Base-by-base conservation (phyloP, 2,329 filamentous ascomycete species). In the Cadophora sp. region DNA sequence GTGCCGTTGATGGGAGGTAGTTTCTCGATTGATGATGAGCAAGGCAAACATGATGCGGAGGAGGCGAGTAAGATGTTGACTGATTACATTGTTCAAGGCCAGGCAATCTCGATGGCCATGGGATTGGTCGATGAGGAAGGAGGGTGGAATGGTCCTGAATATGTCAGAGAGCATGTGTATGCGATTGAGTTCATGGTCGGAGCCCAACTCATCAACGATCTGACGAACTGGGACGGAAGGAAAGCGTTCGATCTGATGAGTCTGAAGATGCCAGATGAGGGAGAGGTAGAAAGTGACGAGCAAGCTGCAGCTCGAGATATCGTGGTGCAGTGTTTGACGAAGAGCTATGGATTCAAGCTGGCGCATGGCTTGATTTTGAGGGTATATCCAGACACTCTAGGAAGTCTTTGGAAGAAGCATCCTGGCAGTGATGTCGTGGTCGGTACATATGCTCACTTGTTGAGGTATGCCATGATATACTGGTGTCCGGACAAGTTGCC, bases 11-110 rank as follows among this genome's bases (percentile, higher is more conserved):
- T 81, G 74, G 72, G 70, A 0, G 66, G 61, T 3, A 48, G 51
- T 3, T 74, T 76, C 8, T 70, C 71, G 1, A 72, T 79, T 37
- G 70, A 77, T 59, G 75, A 80, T 9, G 75, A 76, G 9, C 74
- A 73, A 69, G 79, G 70, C 62, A 77, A 69, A 14, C 79, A 78
- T 73, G 77, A 74, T 3, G 73, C 80, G 3, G 80, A 83, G 7
- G 82, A 82, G 37, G 73, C 78, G 14, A 79, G 79, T 46, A 79
- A 75, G 64, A 78, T 83, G 70, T 79, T 88, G 72, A 83, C 82
- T 2, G 85, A 89, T 72, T 89, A 88, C 70, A 86, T 87, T 65
- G 83, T 85, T 50, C 86, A 89, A 69, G 85, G 84, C 3, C 85
- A 87, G 68, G 84, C 79, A 3, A 81, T 86, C 69, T 81, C 79